Conservation (phyloP, 1,284 basidiomycete species). For the Mrakiaceae sp. region DNA sequence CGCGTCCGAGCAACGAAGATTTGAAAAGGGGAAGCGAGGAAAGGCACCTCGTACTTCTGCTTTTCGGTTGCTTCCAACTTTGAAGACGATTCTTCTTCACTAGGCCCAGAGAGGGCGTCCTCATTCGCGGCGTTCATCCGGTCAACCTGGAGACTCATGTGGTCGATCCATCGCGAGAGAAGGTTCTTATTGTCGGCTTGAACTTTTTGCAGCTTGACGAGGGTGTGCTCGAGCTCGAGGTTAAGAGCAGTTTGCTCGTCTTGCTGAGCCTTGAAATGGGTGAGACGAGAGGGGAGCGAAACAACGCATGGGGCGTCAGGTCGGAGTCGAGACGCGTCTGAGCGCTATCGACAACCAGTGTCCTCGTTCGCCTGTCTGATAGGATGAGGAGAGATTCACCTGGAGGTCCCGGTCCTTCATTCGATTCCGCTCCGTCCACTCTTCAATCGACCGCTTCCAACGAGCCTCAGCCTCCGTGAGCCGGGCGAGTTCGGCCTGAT, state of each 20-base stretch:
- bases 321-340: too few species aligned
- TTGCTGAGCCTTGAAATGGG: slow-evolving; percentile 57
- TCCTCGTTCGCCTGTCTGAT: not conserved
- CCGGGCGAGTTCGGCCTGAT: slow-evolving; percentile 62
- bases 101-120: too few species aligned
- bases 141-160: slow-evolving; percentile 84
- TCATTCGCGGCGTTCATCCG: slow-evolving; percentile 61
- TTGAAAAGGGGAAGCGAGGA: too few species aligned
- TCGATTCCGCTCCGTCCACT: slow-evolving; percentile 71
- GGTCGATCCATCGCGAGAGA: slow-evolving; percentile 88
- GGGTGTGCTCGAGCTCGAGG: slow-evolving; percentile 78
- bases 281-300: too few species aligned
- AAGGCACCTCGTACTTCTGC: too few species aligned
- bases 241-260: slow-evolving; percentile 86
- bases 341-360: not conserved
- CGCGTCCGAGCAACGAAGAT: too few species aligned
- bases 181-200: slow-evolving; percentile 87
- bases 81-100: too few species aligned
- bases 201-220: slow-evolving; percentile 71
- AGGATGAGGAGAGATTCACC: slow-evolving; percentile 38
- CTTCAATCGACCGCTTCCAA: slow-evolving; percentile 58
- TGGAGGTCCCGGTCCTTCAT: slow-evolving; percentile 84
- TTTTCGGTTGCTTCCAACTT: too few species aligned
- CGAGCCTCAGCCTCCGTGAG: slow-evolving; percentile 67
- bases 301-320: too few species aligned